These are phyloP conservation scores for Phyllosticta capitalensis DNA, from an alignment of 2,329 filamentous ascomycete genomes.

Conservation along the genomic window DNA sequence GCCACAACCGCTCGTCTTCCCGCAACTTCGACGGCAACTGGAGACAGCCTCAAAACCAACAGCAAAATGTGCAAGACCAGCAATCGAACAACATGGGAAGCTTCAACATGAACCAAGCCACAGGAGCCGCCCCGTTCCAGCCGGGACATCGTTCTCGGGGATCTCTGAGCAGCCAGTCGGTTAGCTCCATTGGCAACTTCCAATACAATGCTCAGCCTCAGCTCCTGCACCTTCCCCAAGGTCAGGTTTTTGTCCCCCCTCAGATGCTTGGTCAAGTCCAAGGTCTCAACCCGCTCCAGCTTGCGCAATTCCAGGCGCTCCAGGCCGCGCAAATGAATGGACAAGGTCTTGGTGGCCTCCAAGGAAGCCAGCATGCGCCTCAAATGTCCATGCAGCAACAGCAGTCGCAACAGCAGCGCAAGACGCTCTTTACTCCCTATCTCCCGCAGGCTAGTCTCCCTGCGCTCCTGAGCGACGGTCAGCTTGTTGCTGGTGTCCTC, in stretches of 20 bases:
- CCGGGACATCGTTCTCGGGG: conserved; percentile 80
- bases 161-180: conserved; percentile 68
- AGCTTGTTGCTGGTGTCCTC: conserved; percentile 91
- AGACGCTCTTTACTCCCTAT: conserved; percentile 97
- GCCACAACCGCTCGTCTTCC: conserved; percentile 73
- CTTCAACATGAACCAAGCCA: conserved; percentile 62
- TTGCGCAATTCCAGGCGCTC: conserved; percentile 83
- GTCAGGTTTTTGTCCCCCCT: conserved; percentile 74
- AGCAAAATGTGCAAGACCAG: conserved; percentile 42
- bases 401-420: conserved; percentile 79
- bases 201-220: conserved; percentile 83
- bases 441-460: conserved; percentile 89
- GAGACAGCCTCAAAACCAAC: conserved; percentile 64
- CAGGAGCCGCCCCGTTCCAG: conserved; percentile 68
- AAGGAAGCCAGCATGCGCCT: conserved; percentile 61
- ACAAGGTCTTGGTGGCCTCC: conserved; percentile 56
- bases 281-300: conserved; percentile 75
- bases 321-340: conserved; percentile 79
- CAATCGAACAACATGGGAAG: conserved; percentile 46
- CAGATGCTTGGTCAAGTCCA: conserved; percentile 67
- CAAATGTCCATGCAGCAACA: conserved; percentile 47
- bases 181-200: conserved; percentile 75
- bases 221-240: conserved; percentile 72
- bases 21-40: conserved; percentile 98
- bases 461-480: conserved; percentile 79